These are phyloP conservation scores for Kondoa subrosea DNA, from an alignment of 768 basidiomycete species.

Conservation along the genomic window DNA sequence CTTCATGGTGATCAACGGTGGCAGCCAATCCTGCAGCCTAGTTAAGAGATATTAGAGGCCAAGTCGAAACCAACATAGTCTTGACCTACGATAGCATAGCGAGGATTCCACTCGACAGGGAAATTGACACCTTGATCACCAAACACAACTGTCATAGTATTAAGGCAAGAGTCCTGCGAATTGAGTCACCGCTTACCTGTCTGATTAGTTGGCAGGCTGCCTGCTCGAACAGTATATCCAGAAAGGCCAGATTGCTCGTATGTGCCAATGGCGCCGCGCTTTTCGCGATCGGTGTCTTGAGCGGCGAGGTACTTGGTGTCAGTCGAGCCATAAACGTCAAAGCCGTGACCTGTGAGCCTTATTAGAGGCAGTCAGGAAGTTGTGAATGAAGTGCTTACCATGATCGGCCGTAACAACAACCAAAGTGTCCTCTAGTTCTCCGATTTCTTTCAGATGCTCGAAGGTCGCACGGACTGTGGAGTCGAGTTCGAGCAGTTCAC, in stretches of 20 bases:
- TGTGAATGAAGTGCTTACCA: background rate
- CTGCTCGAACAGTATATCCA: conserved; percentile 25
- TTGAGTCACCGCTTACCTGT: background rate
- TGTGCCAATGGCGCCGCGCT: conserved; percentile 33
- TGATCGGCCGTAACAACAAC: background rate
- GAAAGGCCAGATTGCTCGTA: conserved; percentile 32
- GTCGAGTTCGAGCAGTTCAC: conserved; percentile 35
- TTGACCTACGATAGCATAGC: conserved; percentile 32
- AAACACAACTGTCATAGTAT: conserved; percentile 29
- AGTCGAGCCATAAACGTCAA: conserved; percentile 32
- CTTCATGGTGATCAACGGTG: conserved; percentile 29
- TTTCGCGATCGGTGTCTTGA: conserved; percentile 28
- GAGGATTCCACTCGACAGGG: conserved; percentile 35
- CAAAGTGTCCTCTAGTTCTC: conserved; percentile 32
- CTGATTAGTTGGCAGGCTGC: background rate
- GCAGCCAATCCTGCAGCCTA: conserved; percentile 11
- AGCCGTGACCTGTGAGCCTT: conserved; percentile 32
- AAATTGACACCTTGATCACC: conserved; percentile 29
- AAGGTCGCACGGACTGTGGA: conserved; percentile 32
- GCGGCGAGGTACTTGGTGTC: conserved; percentile 31
- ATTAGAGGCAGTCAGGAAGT: conserved; percentile 25
- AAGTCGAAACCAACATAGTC: conserved; percentile 11
- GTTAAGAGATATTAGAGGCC: too few relatives aligned
- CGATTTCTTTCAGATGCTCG: conserved; percentile 25
- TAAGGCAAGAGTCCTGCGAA: conserved; percentile 4